phyloP scores from a whole-genome alignment of 768 basidiomycete species.

The Hericium erinaceus region DNA sequence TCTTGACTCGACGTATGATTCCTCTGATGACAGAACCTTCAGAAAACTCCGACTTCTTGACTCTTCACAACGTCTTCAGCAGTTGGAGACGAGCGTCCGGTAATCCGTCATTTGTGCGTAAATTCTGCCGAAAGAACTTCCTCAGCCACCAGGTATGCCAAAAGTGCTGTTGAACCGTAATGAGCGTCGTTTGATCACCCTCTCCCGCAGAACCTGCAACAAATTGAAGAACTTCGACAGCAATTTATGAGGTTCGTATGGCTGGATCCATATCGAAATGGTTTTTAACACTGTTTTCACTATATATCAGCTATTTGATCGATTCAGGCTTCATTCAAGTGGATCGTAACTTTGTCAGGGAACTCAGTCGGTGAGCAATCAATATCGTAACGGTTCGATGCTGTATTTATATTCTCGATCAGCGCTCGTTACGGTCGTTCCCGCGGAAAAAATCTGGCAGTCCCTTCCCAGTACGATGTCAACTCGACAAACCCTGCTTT shows the following conservation, averaged over 20 bases:
- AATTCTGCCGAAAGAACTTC: slow-evolving; percentile 75
- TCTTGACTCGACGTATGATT: too few relatives aligned
- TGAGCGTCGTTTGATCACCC: not conserved
- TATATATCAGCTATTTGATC: slow-evolving; percentile 57
- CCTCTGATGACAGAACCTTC: not conserved
- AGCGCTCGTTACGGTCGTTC: slow-evolving; percentile 72
- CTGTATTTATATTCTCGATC: not conserved
- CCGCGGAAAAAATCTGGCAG: slow-evolving; percentile 62
- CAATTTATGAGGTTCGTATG: slow-evolving; percentile 35
- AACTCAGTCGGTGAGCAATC: slow-evolving; percentile 50
- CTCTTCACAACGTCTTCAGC: slow-evolving; percentile 82
- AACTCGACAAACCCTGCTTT: slow-evolving; percentile 59
- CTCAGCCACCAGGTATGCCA: slow-evolving; percentile 67
- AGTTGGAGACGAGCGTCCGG: slow-evolving; percentile 76
- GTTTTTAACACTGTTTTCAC: not conserved
- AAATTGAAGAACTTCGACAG: slow-evolving; percentile 93
- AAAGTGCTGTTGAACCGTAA: not conserved
- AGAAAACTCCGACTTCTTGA: slow-evolving; percentile 95
- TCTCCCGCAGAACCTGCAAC: slow-evolving; percentile 66
- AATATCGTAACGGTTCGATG: not conserved
- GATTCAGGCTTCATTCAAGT: slow-evolving; percentile 81
- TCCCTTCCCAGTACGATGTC: slow-evolving; percentile 63
- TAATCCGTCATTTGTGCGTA: slow-evolving; percentile 50
- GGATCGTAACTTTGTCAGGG: slow-evolving; percentile 52
- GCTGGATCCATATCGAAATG: not conserved